Conservation (phyloP, 306 rosid genomes). For the Pyrus bretschneideri region DNA sequence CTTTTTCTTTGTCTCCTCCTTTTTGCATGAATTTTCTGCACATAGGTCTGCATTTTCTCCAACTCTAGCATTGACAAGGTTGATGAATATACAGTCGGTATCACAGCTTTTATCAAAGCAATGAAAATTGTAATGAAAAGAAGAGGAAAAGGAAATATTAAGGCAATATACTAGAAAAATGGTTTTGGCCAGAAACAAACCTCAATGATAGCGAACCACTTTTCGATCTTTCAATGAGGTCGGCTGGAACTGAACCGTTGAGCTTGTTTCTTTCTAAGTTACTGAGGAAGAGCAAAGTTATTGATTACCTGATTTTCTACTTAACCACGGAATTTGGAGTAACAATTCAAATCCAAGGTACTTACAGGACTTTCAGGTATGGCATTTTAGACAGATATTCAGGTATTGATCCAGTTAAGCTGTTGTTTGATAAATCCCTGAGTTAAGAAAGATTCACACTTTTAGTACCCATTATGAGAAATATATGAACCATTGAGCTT, state of each 20-base stretch:
- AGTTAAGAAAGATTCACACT: neutral
- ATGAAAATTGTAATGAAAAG: neutral
- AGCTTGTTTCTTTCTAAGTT: constrained; percentile 35
- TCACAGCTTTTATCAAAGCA: neutral
- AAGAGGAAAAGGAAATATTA: neutral
- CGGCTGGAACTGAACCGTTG: constrained; percentile 30
- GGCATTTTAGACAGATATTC: constrained; percentile 28
- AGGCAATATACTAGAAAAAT: neutral
- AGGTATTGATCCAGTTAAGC: constrained; percentile 36
- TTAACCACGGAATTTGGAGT: neutral
- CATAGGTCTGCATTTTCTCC: constrained; percentile 42
- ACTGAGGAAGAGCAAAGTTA: constrained; percentile 10
- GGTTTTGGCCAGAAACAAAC: constrained; percentile 15
- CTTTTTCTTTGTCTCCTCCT: neutral
- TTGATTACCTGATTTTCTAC: too few species aligned
- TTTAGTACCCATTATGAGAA: neutral
- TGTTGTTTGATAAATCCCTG: constrained; percentile 55
- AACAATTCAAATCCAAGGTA: neutral
- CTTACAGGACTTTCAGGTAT: constrained; percentile 39
- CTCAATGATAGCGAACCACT: constrained; percentile 31
- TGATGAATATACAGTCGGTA: neutral
- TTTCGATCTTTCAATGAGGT: constrained; percentile 19
- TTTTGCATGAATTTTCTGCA: constrained; percentile 30
- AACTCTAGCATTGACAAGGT: constrained; percentile 24
- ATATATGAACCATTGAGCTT: neutral